A percentile compares a stretch with the other conserved stretches of the same genome.
These are phyloP conservation scores for Borealophlyctis nickersoniae DNA, from an alignment of 192 early-diverging fungal genomes.

Conservation along the genomic window DNA sequence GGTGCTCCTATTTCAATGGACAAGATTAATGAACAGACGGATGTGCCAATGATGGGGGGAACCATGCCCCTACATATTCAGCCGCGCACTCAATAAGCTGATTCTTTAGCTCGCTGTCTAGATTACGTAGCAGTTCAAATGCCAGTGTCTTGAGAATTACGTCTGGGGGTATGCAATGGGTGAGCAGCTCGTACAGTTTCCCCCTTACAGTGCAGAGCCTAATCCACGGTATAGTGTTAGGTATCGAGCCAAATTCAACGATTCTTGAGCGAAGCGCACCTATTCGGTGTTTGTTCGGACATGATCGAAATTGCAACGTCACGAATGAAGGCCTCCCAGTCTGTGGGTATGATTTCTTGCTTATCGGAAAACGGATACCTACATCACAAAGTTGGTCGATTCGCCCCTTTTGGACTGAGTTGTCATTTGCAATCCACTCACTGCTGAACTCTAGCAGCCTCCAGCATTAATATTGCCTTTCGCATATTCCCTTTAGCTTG, in stretches of 20 bases:
- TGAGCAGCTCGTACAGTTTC: conserved; percentile 81
- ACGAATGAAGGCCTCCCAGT: conserved; percentile 85
- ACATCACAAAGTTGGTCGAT: conserved; percentile 1
- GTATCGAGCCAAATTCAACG: too few species aligned
- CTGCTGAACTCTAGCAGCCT: conserved; percentile 58
- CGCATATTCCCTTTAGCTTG: conserved; percentile 77
- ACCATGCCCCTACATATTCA: conserved; percentile 69
- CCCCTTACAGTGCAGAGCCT: conserved; percentile 47
- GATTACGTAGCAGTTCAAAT: conserved; percentile 64
- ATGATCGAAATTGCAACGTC: conserved; percentile 68
- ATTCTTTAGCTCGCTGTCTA: conserved; percentile 61
- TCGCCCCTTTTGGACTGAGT: too few species aligned
- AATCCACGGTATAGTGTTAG: neutral
- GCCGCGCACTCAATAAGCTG: conserved; percentile 74
- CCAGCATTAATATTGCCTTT: conserved; percentile 86
- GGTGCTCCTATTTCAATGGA: conserved; percentile 80
- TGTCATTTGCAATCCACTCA: conserved; percentile 9
- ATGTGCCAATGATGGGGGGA: neutral
- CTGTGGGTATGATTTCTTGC: conserved; percentile 66
- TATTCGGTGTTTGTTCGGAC: conserved; percentile 70
- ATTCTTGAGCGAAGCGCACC: conserved; percentile 37
- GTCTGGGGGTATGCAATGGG: conserved; percentile 84
- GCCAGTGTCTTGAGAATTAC: conserved; percentile 79
- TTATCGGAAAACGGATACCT: conserved; percentile 44
- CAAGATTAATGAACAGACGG: neutral